phyloP scores from a whole-genome alignment of 2,329 filamentous ascomycete species.

The Hypomyces rosellus region DNA sequence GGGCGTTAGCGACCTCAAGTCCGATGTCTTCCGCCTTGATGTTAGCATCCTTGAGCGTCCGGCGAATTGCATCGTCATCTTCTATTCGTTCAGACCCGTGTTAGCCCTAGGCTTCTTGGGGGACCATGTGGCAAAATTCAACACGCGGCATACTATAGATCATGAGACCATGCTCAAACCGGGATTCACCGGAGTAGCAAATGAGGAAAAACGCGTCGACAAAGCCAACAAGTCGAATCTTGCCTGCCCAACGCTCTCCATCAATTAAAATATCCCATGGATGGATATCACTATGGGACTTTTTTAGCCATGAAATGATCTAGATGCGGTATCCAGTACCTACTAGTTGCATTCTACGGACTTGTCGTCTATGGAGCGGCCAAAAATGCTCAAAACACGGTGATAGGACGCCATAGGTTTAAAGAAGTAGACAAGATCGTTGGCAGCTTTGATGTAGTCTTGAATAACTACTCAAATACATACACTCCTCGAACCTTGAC shows the following conservation, averaged over 20 bases:
- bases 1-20: conserved; percentile 8
- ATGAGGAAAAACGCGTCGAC: conserved; percentile 15
- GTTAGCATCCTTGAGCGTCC: not conserved
- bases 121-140: not conserved
- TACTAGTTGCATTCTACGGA: conserved; percentile 11
- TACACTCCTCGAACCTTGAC: too few relatives aligned
- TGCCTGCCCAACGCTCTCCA: conserved; percentile 8
- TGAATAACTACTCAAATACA: too few relatives aligned
- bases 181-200: conserved; percentile 13
- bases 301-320: not conserved
- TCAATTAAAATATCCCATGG: conserved; percentile 10
- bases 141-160: conserved; percentile 8
- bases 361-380: conserved; percentile 4
- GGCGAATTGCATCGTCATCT: conserved; percentile 8
- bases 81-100: not conserved
- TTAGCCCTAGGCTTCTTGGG: too few relatives aligned
- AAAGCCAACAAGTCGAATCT: conserved; percentile 11
- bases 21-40: conserved; percentile 2
- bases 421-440: not conserved
- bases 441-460: not conserved
- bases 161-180: conserved; percentile 14
- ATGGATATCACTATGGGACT: conserved; percentile 7
- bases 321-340: not conserved
- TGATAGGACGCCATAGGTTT: conserved; percentile 10
- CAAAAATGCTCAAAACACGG: conserved; percentile 10